Evolutionary conservation across 2,329 filamentous ascomycete species (phyloP), one percentile per base, ranked within the genome.

Genomic region (Paraconiothyrium brasiliense): DNA sequence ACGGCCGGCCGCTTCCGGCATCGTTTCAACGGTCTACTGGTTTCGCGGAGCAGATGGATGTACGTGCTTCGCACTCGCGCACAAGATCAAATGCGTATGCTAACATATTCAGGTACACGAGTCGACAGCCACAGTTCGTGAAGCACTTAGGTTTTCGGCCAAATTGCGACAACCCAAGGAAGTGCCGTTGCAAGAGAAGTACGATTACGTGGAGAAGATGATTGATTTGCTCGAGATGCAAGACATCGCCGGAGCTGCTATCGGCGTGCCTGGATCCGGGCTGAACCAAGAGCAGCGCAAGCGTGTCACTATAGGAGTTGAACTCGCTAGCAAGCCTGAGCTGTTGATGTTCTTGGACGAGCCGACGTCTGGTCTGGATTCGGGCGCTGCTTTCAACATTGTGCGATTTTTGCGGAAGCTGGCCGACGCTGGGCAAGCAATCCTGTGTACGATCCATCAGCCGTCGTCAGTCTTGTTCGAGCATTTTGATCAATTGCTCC

Each of bases 21-120:
- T 97, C 80, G 87, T 93, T 62, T 84, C 97, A 71, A 92, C 93
- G 58, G 89, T 91, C 68, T 64, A 95, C 96, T 87, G 82, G 92
- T 6, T 90, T 94, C 32, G 90, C 93, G 63, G 91, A 91, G 1
- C 85, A 84, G 34, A 89, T 76, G 75, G 89, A 90, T 72, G 82
- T 89, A 2, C 20, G 20, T 20, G 20, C 20, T 20, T 20, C 20
- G 20, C 20, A 20, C 1, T 20, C 20, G 20, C 20, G 20, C 20
- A 20, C 20, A 20, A 20, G 20, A 20, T 20, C 20, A 20, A 20
- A 20, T 20, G 20, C 20, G 20, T 20, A 20, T 20, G 20, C 20
- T 20, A 20, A 20, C 20, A 20, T 20, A 20, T 20, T 20, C 20
- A 20, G 20, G 20, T 20, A 20, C 88, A 90, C 65, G 86, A 89